A percentile compares a stretch with the other conserved stretches of the same genome.
These are phyloP conservation scores for Brassica incana DNA, from an alignment of 345 rosid genomes.

Conservation along the genomic window DNA sequence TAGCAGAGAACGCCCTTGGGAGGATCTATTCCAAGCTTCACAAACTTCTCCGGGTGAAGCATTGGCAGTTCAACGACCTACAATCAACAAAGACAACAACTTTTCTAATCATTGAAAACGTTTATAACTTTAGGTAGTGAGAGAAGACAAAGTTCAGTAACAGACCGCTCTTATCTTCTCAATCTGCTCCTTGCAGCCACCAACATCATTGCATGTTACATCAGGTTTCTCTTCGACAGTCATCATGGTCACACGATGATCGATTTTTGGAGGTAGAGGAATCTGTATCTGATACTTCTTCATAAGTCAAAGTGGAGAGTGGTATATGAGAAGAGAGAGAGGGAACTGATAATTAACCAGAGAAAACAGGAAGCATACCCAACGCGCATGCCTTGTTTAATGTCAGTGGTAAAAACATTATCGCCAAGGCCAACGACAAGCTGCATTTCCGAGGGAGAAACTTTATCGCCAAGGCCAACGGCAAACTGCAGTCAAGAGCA, in stretches of 20 bases:
- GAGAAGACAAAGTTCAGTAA: not conserved
- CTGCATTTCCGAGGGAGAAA: too few species aligned
- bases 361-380: conserved; percentile 57
- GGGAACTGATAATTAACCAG: not conserved
- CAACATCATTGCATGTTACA: conserved; percentile 96
- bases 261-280: conserved; percentile 97
- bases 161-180: conserved; percentile 95
- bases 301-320: conserved; percentile 21
- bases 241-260: conserved; percentile 99
- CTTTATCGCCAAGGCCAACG: too few species aligned
- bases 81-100: not conserved
- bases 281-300: conserved; percentile 98
- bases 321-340: too few species aligned
- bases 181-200: conserved; percentile 97
- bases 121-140: not conserved
- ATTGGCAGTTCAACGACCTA: conserved; percentile 96
- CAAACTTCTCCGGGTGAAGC: conserved; percentile 99
- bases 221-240: conserved; percentile 98
- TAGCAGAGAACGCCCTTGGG: conserved; percentile 99
- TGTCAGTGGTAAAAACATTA: conserved; percentile 93
- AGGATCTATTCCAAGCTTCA: conserved; percentile 98
- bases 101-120: not conserved
- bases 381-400: conserved; percentile 98
- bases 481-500: conserved; percentile 57
- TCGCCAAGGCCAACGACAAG: conserved; percentile 88